phyloP scores from a whole-genome alignment of 768 basidiomycete species.

The Trametes cinnabarina region DNA sequence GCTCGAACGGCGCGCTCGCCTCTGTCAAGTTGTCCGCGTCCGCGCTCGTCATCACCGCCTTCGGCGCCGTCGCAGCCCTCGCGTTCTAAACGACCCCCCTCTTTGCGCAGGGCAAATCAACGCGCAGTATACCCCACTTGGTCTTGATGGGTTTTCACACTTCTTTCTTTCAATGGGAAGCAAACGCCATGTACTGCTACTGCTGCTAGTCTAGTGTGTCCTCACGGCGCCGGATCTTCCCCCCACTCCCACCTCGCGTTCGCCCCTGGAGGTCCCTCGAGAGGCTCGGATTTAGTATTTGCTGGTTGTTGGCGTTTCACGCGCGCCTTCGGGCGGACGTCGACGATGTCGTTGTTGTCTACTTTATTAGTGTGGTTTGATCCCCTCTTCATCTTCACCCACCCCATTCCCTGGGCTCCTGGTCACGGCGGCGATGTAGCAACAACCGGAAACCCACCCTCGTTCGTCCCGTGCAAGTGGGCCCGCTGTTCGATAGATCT shows the following conservation, averaged over 20 bases:
- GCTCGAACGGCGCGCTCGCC: constrained; percentile 25
- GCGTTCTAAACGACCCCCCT: constrained; percentile 13
- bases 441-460: background rate
- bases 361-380: background rate
- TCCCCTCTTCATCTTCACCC: background rate
- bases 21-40: constrained; percentile 25
- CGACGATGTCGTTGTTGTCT: constrained; percentile 14
- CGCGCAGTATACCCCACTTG: constrained; percentile 14
- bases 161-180: constrained; percentile 8
- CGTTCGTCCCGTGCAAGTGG: constrained; percentile 15
- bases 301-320: constrained; percentile 11
- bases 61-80: constrained; percentile 26
- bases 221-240: constrained; percentile 19
- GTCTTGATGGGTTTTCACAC: background rate
- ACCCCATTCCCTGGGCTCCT: constrained; percentile 7
- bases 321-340: constrained; percentile 12
- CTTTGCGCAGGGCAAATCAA: constrained; percentile 8
- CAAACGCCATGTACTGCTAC: constrained; percentile 21
- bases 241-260: background rate
- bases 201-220: constrained; percentile 17
- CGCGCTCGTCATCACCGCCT: constrained; percentile 24
- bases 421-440: constrained; percentile 12
- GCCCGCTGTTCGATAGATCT: constrained; percentile 4
- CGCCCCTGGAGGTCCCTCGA: constrained; percentile 15
- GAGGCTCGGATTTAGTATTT: constrained; percentile 10